Percentiles rank a stretch among this genome's conserved stretches.
Evolutionary conservation across 257 asterid species (phyloP).

Genomic region (Euphrasia confusa): DNA sequence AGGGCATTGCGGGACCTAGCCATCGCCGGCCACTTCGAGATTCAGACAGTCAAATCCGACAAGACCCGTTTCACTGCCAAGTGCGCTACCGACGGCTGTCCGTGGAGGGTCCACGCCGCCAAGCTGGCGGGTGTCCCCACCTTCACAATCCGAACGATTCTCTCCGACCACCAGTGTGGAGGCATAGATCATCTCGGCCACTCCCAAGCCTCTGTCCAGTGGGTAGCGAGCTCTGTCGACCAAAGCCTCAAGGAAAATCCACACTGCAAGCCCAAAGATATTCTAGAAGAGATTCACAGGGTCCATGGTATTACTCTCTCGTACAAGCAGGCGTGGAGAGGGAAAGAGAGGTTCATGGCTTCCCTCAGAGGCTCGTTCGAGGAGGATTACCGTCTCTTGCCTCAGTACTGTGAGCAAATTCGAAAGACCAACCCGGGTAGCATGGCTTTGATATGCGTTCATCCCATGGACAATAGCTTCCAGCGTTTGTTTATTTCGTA

Average conservation of each 20-base stretch:
- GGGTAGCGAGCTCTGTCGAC: slow-evolving; percentile 69
- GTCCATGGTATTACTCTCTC: slow-evolving; percentile 64
- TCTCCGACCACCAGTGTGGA: slow-evolving; percentile 49
- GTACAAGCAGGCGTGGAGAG: slow-evolving; percentile 80
- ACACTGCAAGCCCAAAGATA: slow-evolving; percentile 60
- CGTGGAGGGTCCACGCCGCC: slow-evolving; percentile 74
- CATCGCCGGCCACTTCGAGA: slow-evolving; percentile 65
- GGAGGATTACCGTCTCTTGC: slow-evolving; percentile 61
- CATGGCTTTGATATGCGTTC: slow-evolving; percentile 52
- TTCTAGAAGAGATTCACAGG: slow-evolving; percentile 66
- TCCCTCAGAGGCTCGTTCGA: slow-evolving; percentile 62
- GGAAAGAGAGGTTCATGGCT: slow-evolving; percentile 63
- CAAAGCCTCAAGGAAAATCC: slow-evolving; percentile 57
- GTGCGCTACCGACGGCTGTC: slow-evolving; percentile 67
- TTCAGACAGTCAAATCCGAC: slow-evolving; percentile 69
- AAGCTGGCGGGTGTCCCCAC: slow-evolving; percentile 69
- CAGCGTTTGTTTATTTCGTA: slow-evolving; percentile 58
- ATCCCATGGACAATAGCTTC: slow-evolving; percentile 49
- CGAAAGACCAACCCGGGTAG: slow-evolving; percentile 65
- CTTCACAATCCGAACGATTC: slow-evolving; percentile 60
- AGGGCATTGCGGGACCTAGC: slow-evolving; percentile 68
- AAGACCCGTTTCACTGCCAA: slow-evolving; percentile 71
- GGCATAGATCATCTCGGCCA: slow-evolving; percentile 69
- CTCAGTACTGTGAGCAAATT: slow-evolving; percentile 63
- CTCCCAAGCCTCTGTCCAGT: slow-evolving; percentile 72